Percentiles rank a stretch among this genome's conserved stretches.
These are phyloP conservation scores for Hanseniaspora clermontiae DNA, from an alignment of 805 yeast genomes.

Conservation along the genomic window DNA sequence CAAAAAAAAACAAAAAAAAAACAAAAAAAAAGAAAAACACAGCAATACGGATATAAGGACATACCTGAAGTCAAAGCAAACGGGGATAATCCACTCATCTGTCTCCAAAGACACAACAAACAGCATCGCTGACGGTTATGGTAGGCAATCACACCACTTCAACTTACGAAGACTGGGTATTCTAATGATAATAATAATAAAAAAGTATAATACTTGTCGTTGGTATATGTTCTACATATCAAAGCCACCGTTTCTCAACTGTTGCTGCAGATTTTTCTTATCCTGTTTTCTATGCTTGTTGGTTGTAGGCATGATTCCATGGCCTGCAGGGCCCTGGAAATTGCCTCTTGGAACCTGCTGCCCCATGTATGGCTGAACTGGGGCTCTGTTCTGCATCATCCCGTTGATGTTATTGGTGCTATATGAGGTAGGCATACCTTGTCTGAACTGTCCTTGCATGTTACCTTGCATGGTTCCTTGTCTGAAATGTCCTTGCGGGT, in stretches of 20 bases:
- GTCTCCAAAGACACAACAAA: too few species aligned
- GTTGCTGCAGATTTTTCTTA: slow-evolving; percentile 11
- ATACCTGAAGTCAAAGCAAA: too few species aligned
- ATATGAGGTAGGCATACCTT: neutral
- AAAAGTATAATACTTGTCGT: slow-evolving; percentile 1
- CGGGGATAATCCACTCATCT: too few species aligned
- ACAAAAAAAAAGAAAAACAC: too few species aligned
- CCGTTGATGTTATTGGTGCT: neutral
- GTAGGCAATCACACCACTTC: neutral
- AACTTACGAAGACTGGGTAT: neutral
- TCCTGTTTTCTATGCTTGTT: slow-evolving; percentile 7
- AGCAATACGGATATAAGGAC: too few species aligned
- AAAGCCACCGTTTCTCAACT: slow-evolving; percentile 13
- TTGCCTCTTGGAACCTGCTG: neutral
- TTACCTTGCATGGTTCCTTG: neutral
- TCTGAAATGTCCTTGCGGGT: neutral
- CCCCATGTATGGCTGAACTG: neutral
- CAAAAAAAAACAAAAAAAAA: too few species aligned
- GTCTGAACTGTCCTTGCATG: neutral
- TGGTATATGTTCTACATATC: slow-evolving; percentile 16
- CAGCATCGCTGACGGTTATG: too few species aligned
- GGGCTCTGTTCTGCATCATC: neutral
- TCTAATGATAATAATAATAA: neutral
- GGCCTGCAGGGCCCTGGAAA: neutral
- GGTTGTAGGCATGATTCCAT: slow-evolving; percentile 10